phyloP scores from a whole-genome alignment of 78 protist genomes.

The Goniomonas avonlea region DNA sequence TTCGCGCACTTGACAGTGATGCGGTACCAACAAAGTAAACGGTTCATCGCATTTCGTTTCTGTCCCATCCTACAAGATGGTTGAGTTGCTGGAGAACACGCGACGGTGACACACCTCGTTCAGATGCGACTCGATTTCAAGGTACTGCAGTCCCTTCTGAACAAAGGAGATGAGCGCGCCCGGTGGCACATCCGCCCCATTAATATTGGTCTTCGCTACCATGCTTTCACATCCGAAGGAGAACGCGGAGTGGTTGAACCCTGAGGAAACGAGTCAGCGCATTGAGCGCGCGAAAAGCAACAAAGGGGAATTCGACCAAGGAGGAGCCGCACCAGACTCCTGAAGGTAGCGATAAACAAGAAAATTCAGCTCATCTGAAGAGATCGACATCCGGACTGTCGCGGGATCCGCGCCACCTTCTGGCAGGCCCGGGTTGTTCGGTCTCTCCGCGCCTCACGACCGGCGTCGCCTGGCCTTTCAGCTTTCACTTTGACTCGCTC shows the following conservation, averaged over 20 bases:
- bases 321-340: slow-evolving; percentile 68
- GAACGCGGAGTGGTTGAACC: slow-evolving; percentile 87
- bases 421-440: too few relatives aligned
- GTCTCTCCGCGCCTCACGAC: too few relatives aligned
- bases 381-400: background rate
- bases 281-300: background rate
- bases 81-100: background rate
- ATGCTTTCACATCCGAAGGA: slow-evolving; percentile 71
- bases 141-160: slow-evolving; percentile 86
- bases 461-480: too few relatives aligned
- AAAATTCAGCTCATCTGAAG: slow-evolving; percentile 64
- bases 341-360: slow-evolving; percentile 77
- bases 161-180: slow-evolving; percentile 74
- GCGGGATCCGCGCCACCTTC: too few relatives aligned
- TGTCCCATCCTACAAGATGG: slow-evolving; percentile 47
- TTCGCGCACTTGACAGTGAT: too few relatives aligned
- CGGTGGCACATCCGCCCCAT: slow-evolving; percentile 64
- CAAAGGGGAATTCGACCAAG: background rate
- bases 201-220: slow-evolving; percentile 46
- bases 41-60: slow-evolving; percentile 59
- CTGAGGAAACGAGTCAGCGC: slow-evolving; percentile 29
- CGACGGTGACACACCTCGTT: background rate
- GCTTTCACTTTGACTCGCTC: too few relatives aligned
- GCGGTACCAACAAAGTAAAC: slow-evolving; percentile 38
- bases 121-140: slow-evolving; percentile 78